Evolutionary conservation across 345 rosid genomes (phyloP).

Genomic region (Brassica carinata): DNA sequence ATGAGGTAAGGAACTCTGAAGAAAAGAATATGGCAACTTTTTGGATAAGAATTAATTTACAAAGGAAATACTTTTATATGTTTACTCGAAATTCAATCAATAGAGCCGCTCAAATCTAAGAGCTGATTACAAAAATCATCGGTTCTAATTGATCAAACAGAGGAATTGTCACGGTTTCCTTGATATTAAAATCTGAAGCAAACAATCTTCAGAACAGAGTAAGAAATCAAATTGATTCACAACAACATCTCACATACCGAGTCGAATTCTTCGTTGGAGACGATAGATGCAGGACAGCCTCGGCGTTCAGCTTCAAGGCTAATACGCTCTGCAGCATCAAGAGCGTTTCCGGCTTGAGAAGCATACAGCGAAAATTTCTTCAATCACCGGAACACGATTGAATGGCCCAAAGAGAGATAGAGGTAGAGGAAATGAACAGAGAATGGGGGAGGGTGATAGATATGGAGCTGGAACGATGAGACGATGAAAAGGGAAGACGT

Average conservation of each 20-base stretch:
- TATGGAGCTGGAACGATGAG: too few species aligned
- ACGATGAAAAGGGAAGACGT: too few species aligned
- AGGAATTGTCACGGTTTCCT: not conserved
- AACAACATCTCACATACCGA: conserved; percentile 29
- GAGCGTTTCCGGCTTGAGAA: conserved; percentile 82
- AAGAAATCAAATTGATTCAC: not conserved
- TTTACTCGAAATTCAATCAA: not conserved
- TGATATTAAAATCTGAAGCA: not conserved
- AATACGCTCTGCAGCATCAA: conserved; percentile 83
- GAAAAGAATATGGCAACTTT: not conserved
- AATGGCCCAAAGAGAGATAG: too few species aligned
- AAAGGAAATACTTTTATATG: not conserved
- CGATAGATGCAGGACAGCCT: conserved; percentile 54
- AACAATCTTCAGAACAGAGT: not conserved
- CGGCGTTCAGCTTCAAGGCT: conserved; percentile 79
- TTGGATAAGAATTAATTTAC: not conserved
- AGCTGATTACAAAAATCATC: not conserved
- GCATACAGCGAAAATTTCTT: conserved; percentile 61
- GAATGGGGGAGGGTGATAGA: too few species aligned
- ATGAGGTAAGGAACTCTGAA: conserved; percentile 62
- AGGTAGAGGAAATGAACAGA: too few species aligned
- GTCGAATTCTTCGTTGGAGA: conserved; percentile 63
- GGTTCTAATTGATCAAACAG: not conserved
- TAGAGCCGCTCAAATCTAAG: not conserved
- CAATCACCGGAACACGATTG: not conserved